Evolutionary conservation across 352 stramenopile species (phyloP).

Genomic region (Phytophthora nicotianae): DNA sequence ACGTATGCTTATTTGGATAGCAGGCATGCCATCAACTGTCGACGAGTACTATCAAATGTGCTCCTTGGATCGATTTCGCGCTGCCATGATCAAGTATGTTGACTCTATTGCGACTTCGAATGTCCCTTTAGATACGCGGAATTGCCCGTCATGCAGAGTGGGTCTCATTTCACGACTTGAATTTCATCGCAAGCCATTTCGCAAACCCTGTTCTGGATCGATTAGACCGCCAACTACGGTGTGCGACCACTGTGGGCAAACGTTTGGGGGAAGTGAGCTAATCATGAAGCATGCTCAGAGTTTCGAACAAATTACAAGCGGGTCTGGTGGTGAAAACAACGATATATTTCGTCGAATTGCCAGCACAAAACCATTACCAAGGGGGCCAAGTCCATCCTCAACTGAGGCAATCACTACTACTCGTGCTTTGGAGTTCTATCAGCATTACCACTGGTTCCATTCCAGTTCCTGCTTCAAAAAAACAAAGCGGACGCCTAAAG

Average conservation of each 20-base stretch:
- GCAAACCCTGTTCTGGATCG: neutral
- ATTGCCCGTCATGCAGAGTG: neutral
- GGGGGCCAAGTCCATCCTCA: neutral
- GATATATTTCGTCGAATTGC: neutral
- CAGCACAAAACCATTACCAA: neutral
- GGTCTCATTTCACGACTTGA: neutral
- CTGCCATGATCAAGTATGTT: too few species aligned
- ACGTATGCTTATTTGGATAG: neutral
- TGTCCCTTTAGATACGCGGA: neutral
- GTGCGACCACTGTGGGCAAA: neutral
- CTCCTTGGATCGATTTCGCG: too few species aligned
- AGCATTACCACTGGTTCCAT: slow-evolving; percentile 13
- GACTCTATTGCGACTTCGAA: too few species aligned
- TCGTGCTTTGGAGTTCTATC: slow-evolving; percentile 5
- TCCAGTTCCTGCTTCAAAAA: slow-evolving; percentile 14
- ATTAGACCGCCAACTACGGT: neutral
- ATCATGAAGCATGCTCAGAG: neutral
- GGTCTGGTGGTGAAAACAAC: neutral
- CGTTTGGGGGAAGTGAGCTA: neutral
- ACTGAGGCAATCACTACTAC: neutral
- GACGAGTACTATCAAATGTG: neutral
- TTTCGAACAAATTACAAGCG: neutral
- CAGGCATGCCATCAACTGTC: neutral
- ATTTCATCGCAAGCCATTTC: neutral
- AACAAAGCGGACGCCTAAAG: neutral